A percentile compares a stretch with the other conserved stretches of the same genome.
Conservation (phyloP, 805 yeast genomes). For the Huiozyma sinensis region DNA sequence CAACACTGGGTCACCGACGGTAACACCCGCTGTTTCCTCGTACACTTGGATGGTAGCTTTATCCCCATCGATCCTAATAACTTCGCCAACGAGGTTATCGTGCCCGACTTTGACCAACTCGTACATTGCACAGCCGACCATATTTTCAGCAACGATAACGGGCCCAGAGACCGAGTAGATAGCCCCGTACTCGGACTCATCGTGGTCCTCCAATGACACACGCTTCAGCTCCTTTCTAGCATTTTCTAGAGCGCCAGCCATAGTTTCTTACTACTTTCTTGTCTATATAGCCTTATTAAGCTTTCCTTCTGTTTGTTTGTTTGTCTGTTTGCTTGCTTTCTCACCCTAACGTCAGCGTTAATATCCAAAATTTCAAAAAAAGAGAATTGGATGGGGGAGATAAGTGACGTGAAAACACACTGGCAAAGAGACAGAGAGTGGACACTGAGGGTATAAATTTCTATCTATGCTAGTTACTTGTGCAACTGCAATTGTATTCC, state of each 20-base stretch:
- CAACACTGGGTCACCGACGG: slow-evolving; percentile 97
- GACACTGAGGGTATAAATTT: too few species aligned
- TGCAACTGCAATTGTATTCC: too few species aligned
- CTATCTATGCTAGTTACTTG: too few species aligned
- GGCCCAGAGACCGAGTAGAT: slow-evolving; percentile 97
- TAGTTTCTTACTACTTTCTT: neutral
- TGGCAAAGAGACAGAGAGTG: too few species aligned
- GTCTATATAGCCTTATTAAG: too few species aligned
- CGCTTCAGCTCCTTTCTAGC: slow-evolving; percentile 91
- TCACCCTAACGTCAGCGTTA: too few species aligned
- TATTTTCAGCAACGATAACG: slow-evolving; percentile 92
- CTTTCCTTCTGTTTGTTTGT: too few species aligned
- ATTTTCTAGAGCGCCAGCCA: slow-evolving; percentile 95
- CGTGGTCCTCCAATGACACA: slow-evolving; percentile 63
- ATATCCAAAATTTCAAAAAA: too few species aligned
- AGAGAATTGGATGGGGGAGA: too few species aligned
- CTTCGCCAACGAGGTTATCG: slow-evolving; percentile 94
- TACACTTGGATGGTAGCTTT: slow-evolving; percentile 98
- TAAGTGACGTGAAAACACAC: too few species aligned
- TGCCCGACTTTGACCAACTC: slow-evolving; percentile 98
- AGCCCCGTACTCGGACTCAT: slow-evolving; percentile 74
- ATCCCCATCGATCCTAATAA: slow-evolving; percentile 91
- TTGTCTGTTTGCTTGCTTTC: too few species aligned
- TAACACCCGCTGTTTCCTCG: slow-evolving; percentile 98
- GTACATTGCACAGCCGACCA: slow-evolving; percentile 99